Evolutionary conservation across 768 basidiomycete genomes (phyloP), one percentile per base, ranked within the genome.

Genomic region (Lyophyllum atratum): DNA sequence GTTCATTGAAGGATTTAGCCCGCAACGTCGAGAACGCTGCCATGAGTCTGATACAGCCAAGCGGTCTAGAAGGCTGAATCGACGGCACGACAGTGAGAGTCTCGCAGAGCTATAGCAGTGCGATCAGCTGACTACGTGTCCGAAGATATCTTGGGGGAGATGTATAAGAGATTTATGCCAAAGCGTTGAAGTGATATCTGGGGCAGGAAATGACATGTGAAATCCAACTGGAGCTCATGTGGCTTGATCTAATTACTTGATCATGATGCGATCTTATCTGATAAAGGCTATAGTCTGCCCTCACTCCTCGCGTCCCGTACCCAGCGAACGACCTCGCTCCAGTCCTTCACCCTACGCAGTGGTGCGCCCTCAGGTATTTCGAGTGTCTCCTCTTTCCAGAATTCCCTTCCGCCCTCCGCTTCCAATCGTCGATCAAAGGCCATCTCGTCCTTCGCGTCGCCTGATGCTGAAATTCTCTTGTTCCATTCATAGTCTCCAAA

Each of bases 401-500:
- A 86, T 59, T 79, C 74, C 46, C 73, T 74, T 22, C 77, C 80
- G 7, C 77, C 80, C 56, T 78, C 79, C 46, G 69, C 68, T 64
- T 80, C 68, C 25, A 82, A 65, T 51, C 82, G 76, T 62, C 72
- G 73, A 58, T 82, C 81, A 59, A 81, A 89, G 31, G 76, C 64
- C 76, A 84, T 78, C 50, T 82, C 77, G n/a, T 85, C 78, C 51
- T 57, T 64, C 55, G 78, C 74, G 57, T 84, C 79, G 17, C 60
- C 66, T 17, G 76, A 66, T 22, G 69, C 65, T 4, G 85, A 86
- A 14, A 82, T 55, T 43, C 87, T 80, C 66, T 82, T 74, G 65
- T 87, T 91, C 92, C 92, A 93, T 61, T 83, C 77, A 65, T 92
- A 91, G 53, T 84, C 71, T 21, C 92, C 92, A 61, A 93, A 92